Base-by-base conservation (phyloP, 345 rosid genomes). In the Hirschfeldia incana region DNA sequence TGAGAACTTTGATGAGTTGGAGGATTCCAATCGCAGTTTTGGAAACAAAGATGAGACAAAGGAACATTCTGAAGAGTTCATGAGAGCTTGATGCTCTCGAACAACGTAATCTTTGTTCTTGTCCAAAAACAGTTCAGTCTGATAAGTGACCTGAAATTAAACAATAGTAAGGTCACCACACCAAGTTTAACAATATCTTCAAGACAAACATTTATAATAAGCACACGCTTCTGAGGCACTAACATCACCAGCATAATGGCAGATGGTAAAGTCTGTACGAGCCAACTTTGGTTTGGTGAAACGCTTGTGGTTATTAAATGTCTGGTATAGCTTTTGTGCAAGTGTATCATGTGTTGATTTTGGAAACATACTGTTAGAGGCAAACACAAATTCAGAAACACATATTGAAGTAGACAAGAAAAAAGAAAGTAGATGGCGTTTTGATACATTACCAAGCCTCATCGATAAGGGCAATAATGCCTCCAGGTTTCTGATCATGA, bases 181-280 rank as follows among this genome's bases (percentile, higher is more conserved):
- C 65, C 62, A 71, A 28, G 30, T 11, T 27, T 28, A 4, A 12
- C 53, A 69, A 13, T 73, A 65, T 58, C 30, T 67, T 67, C 27
- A 79, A 46, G 58, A 59, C 10, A 60, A 58, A 30, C 8, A 21
- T 28, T 66, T 65, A 28, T 60, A 66, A 63, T 60, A 66, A 63
- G 70, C 62, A 69, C 8, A 65, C 6, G 29, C 65, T 75, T 27
- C 46, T 67, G 37, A 75, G 77, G 81, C 73, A 80, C 97, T 86
- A 70, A 95, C 99, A 83, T 95, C 98, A 65, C 99, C 99, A 72
- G 99, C 99, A 70, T 95, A 95, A 81, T 95, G 99, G 82, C 87
- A 79, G 70, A 95, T 89, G 74, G 99, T 91, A 88, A 95, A 95
- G 87, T 95, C 98, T 29, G 92, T 91, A 65, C 87, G 92, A 66